phyloP scores from a whole-genome alignment of 257 asterid genomes.

The Eustoma russellianum region DNA sequence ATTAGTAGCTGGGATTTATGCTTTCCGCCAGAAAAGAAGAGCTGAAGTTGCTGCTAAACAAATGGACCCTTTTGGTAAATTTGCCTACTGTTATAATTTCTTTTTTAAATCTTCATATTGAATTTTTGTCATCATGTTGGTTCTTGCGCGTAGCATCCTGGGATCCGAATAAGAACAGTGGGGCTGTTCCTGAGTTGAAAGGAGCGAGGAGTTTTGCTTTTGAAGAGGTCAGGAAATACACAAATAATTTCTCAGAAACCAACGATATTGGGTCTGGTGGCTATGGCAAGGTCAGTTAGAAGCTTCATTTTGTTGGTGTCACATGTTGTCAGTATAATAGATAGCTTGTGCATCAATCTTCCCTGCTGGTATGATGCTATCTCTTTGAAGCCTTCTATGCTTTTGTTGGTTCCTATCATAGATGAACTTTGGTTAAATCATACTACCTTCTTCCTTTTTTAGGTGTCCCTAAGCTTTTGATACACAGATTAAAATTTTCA shows the following conservation, averaged over 20 bases:
- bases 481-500: no score
- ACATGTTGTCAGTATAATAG: no score
- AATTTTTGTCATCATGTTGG: slow-evolving; percentile 7
- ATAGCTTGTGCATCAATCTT: no score
- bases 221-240: slow-evolving; percentile 67
- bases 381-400: no score
- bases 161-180: slow-evolving; percentile 53
- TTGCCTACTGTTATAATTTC: background rate
- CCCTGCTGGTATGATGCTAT: no score
- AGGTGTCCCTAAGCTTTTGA: no score
- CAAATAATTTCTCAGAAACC: slow-evolving; percentile 58
- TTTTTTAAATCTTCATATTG: slow-evolving; percentile 3
- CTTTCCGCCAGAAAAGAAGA: slow-evolving; percentile 59
- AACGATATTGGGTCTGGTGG: slow-evolving; percentile 79
- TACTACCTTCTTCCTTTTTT: no score
- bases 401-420: no score
- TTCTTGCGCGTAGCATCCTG: slow-evolving; percentile 55
- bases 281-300: slow-evolving; percentile 66
- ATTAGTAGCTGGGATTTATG: slow-evolving; percentile 58
- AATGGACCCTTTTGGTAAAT: slow-evolving; percentile 74
- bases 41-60: slow-evolving; percentile 61
- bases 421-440: no score
- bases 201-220: slow-evolving; percentile 66
- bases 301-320: background rate
- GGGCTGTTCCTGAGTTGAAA: slow-evolving; percentile 70